Conservation (phyloP, 2,329 filamentous ascomycete genomes). For the Diaporthe sp. region DNA sequence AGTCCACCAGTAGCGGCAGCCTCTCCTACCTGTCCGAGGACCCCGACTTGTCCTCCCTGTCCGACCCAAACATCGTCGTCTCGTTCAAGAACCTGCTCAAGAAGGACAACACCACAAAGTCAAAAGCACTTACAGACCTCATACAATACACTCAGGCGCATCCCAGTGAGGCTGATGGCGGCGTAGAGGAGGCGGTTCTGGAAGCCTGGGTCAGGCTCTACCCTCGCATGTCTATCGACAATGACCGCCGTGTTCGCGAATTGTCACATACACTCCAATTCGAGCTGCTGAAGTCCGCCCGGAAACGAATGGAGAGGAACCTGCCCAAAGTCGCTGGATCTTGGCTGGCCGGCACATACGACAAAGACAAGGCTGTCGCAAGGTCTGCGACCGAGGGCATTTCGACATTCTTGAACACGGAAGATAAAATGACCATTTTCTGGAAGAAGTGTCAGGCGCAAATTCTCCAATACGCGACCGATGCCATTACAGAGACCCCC, state of each 20-base stretch:
- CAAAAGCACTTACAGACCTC: slow-evolving; percentile 90
- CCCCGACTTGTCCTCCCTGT: slow-evolving; percentile 81
- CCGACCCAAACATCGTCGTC: slow-evolving; percentile 85
- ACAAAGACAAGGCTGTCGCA: slow-evolving; percentile 82
- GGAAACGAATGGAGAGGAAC: slow-evolving; percentile 86
- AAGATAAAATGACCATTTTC: slow-evolving; percentile 82
- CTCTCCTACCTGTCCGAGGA: slow-evolving; percentile 92
- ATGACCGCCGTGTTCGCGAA: slow-evolving; percentile 87
- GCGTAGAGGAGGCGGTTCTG: slow-evolving; percentile 83
- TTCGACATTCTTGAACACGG: slow-evolving; percentile 79
- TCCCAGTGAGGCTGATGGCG: slow-evolving; percentile 63
- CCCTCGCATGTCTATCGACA: slow-evolving; percentile 90
- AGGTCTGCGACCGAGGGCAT: slow-evolving; percentile 84
- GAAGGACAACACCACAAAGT: slow-evolving; percentile 92
- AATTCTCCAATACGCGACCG: slow-evolving; percentile 84
- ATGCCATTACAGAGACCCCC: slow-evolving; percentile 83
- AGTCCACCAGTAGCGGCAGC: slow-evolving; percentile 55
- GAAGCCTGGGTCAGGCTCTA: slow-evolving; percentile 92
- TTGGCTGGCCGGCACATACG: slow-evolving; percentile 93
- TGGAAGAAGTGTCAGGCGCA: slow-evolving; percentile 85
- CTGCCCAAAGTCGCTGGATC: slow-evolving; percentile 83
- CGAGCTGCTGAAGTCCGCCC: slow-evolving; percentile 70
- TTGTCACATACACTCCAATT: slow-evolving; percentile 82
- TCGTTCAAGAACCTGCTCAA: slow-evolving; percentile 94
- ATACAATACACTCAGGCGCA: slow-evolving; percentile 61